Evolutionary conservation across 2,329 filamentous ascomycete genomes (phyloP).

Genomic region (Diaporthe ampelina): DNA sequence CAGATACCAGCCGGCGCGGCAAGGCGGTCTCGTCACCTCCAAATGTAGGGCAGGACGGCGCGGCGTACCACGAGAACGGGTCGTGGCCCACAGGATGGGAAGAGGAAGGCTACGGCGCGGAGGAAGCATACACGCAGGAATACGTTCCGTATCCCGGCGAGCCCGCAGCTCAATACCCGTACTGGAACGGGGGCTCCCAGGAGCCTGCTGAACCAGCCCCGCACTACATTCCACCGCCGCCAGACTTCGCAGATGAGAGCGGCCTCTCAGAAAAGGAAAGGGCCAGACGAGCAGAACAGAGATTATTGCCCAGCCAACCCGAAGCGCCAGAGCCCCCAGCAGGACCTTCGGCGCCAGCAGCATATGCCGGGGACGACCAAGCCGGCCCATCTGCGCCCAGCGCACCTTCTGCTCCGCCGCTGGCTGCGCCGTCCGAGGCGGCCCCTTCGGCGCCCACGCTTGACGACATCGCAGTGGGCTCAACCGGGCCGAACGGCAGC

Average conservation of each 20-base stretch:
- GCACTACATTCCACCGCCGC: conserved; percentile 70
- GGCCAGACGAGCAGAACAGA: conserved; percentile 81
- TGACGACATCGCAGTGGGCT: conserved; percentile 56
- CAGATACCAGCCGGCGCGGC: conserved; percentile 76
- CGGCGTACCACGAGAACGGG: conserved; percentile 44
- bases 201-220: conserved; percentile 56
- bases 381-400: conserved; percentile 49
- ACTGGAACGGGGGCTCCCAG: conserved; percentile 51
- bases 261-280: conserved; percentile 85
- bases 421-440: conserved; percentile 13
- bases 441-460: conserved; percentile 58
- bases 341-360: conserved; percentile 55
- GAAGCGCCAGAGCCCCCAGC: conserved; percentile 54
- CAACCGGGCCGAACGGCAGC: conserved; percentile 44
- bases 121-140: conserved; percentile 39
- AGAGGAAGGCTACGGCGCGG: conserved; percentile 41
- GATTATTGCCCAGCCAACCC: conserved; percentile 85
- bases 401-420: conserved; percentile 37
- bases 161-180: conserved; percentile 48
- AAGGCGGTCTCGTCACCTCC: conserved; percentile 45
- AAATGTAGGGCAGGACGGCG: conserved; percentile 45
- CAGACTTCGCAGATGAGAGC: conserved; percentile 71
- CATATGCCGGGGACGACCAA: conserved; percentile 54
- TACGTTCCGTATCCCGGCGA: conserved; percentile 44
- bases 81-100: conserved; percentile 42